Evolutionary conservation across 257 asterid species (phyloP).

Genomic region (Petrea volubilis): DNA sequence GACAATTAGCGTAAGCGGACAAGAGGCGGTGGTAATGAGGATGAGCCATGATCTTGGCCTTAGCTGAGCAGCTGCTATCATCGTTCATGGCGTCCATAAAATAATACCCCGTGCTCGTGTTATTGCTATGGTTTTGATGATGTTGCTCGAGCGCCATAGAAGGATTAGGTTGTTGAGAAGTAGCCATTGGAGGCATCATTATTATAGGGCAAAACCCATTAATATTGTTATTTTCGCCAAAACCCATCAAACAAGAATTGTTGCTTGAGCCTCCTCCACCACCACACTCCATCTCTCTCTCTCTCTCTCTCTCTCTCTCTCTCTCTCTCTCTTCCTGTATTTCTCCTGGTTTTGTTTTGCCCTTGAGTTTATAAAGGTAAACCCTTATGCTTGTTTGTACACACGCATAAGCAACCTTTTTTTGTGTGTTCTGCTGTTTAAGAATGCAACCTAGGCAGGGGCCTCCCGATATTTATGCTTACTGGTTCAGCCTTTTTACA

Average conservation of each 20-base stretch:
- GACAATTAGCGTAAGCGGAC: slow-evolving; percentile 80
- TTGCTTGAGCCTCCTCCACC: slow-evolving; percentile 39
- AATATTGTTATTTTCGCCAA: slow-evolving; percentile 49
- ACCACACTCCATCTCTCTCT: slow-evolving; percentile 48
- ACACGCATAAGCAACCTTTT: slow-evolving; percentile 55
- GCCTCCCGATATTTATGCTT: slow-evolving; percentile 94
- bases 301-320: slow-evolving; percentile 14
- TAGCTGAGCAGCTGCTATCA: slow-evolving; percentile 38
- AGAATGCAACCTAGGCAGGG: slow-evolving; percentile 36
- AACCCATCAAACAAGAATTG: slow-evolving; percentile 52
- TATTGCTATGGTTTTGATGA: slow-evolving; percentile 21
- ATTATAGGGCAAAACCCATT: slow-evolving; percentile 55
- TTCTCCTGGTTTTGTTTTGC: background rate
- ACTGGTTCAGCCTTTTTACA: slow-evolving; percentile 77
- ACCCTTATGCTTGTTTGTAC: slow-evolving; percentile 34
- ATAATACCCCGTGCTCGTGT: slow-evolving; percentile 53
- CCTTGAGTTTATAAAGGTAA: slow-evolving; percentile 10
- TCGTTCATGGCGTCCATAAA: slow-evolving; percentile 50
- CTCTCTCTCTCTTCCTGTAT: slow-evolving; percentile 3
- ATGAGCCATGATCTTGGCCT: slow-evolving; percentile 88
- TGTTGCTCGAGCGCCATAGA: slow-evolving; percentile 44
- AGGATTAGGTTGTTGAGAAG: slow-evolving; percentile 34
- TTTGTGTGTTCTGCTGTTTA: slow-evolving; percentile 7
- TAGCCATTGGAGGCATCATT: slow-evolving; percentile 53
- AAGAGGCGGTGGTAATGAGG: slow-evolving; percentile 88